Evolutionary conservation across 805 yeast genomes (phyloP).

Genomic region (Barnettozyma californica): DNA sequence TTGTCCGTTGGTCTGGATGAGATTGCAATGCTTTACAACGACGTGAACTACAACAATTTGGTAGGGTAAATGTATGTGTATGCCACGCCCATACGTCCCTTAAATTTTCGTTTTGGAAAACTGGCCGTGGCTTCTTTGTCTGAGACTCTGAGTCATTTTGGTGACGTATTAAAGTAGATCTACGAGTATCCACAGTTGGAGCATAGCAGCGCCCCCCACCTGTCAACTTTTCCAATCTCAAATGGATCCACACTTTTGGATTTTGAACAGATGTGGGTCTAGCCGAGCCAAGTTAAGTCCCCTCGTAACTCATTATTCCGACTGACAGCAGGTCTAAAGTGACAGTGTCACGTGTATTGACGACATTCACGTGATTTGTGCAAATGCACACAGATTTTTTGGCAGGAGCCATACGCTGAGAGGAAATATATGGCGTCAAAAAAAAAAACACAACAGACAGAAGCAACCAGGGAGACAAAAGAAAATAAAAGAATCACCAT

Average conservation of each 20-base stretch:
- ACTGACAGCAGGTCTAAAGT: conserved; percentile 3
- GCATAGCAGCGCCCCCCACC: too few species aligned
- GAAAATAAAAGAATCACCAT: not conserved
- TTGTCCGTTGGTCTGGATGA: too few species aligned
- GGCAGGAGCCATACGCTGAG: not conserved
- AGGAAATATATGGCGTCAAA: not conserved
- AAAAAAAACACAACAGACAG: conserved; percentile 3
- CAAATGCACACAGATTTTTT: not conserved
- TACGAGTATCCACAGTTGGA: not conserved
- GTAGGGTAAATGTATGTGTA: too few species aligned
- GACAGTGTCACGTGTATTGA: conserved; percentile 8
- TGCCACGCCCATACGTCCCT: too few species aligned
- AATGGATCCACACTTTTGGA: not conserved
- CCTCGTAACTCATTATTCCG: not conserved
- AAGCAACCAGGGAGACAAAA: not conserved
- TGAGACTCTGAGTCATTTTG: too few species aligned
- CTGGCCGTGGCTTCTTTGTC: too few species aligned
- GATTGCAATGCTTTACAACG: too few species aligned
- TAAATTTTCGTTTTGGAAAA: too few species aligned
- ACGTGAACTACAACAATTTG: too few species aligned
- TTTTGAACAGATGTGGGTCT: not conserved
- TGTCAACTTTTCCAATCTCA: not conserved
- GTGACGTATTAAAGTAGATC: too few species aligned
- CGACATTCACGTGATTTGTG: conserved; percentile 9
- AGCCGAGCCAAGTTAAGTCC: too few species aligned